A percentile compares a stretch with the other conserved stretches of the same genome.
These are phyloP conservation scores for Scedosporium minutisporum DNA, from an alignment of 2,329 filamentous ascomycete genomes.

Conservation along the genomic window DNA sequence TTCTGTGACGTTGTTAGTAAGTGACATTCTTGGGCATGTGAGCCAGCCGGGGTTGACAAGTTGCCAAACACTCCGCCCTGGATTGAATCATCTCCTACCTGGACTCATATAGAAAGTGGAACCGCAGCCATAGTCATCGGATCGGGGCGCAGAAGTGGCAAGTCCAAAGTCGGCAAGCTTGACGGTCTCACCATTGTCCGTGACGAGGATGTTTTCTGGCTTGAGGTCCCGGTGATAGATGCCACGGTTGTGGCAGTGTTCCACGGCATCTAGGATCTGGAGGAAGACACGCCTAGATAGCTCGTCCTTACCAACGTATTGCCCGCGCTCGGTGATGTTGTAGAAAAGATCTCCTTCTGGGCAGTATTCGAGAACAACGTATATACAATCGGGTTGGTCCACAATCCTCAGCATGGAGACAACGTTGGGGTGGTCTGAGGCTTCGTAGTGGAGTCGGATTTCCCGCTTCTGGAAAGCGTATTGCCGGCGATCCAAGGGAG, in stretches of 20 bases:
- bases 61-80: slow-evolving; percentile 6
- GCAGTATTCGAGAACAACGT: slow-evolving; percentile 93
- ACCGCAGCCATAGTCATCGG: slow-evolving; percentile 92
- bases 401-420: slow-evolving; percentile 91
- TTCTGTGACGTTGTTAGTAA: slow-evolving; percentile 45
- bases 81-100: slow-evolving; percentile 50
- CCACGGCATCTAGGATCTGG: slow-evolving; percentile 92
- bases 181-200: slow-evolving; percentile 77
- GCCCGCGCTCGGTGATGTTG: slow-evolving; percentile 91
- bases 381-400: slow-evolving; percentile 85
- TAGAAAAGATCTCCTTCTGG: slow-evolving; percentile 93
- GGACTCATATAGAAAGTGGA: slow-evolving; percentile 99
- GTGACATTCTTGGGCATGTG: background rate
- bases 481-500: slow-evolving; percentile 71
- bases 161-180: slow-evolving; percentile 97
- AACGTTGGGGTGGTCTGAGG: slow-evolving; percentile 83
- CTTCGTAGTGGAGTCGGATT: slow-evolving; percentile 82
- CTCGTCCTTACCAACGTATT: slow-evolving; percentile 86
- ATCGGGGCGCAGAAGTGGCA: slow-evolving; percentile 72
- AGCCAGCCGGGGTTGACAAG: too few species aligned
- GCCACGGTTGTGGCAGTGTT: slow-evolving; percentile 84
- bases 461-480: slow-evolving; percentile 86
- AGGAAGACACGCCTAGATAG: slow-evolving; percentile 82
- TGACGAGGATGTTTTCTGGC: slow-evolving; percentile 94
- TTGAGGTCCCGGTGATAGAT: slow-evolving; percentile 98